A percentile compares a stretch with the other conserved stretches of the same genome.
Evolutionary conservation across 2,329 filamentous ascomycete genomes (phyloP).

Genomic region (Exophiala sp.): DNA sequence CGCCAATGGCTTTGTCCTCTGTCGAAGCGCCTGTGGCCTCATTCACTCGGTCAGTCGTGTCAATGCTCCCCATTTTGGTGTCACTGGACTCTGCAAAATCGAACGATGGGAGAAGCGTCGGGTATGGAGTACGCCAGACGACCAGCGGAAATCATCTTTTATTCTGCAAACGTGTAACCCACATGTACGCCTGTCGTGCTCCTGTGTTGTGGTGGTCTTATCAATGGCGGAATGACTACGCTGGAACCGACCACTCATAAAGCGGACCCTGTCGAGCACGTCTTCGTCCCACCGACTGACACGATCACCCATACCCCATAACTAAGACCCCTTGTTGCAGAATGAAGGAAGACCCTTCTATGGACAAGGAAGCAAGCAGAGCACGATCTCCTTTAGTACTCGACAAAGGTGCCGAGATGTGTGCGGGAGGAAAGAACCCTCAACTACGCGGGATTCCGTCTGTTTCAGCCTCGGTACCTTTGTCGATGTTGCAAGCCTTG

Average conservation of each 20-base stretch:
- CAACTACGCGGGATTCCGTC: no score
- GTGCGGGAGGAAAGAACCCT: no score
- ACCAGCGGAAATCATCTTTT: no score
- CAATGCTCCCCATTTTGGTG: not conserved
- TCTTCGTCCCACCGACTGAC: conserved; percentile 3
- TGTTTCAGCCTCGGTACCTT: not conserved
- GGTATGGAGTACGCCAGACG: no score
- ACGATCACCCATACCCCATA: not conserved
- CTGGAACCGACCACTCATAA: not conserved
- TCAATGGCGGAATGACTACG: not conserved
- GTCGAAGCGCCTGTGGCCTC: not conserved
- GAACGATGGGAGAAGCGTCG: not conserved
- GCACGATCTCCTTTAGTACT: no score
- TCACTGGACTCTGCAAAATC: not conserved
- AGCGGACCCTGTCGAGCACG: not conserved
- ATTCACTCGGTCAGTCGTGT: not conserved
- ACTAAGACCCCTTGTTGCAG: not conserved
- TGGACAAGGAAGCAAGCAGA: no score
- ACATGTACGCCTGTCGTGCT: not conserved
- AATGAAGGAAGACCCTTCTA: not conserved
- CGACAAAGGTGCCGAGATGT: no score
- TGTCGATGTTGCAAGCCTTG: not conserved
- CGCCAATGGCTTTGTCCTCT: not conserved
- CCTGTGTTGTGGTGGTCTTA: not conserved
- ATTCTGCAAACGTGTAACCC: not conserved